A percentile compares a stretch with the other conserved stretches of the same genome.
phyloP scores from a whole-genome alignment of 2,329 filamentous ascomycete genomes.

The Aureobasidium sp. region DNA sequence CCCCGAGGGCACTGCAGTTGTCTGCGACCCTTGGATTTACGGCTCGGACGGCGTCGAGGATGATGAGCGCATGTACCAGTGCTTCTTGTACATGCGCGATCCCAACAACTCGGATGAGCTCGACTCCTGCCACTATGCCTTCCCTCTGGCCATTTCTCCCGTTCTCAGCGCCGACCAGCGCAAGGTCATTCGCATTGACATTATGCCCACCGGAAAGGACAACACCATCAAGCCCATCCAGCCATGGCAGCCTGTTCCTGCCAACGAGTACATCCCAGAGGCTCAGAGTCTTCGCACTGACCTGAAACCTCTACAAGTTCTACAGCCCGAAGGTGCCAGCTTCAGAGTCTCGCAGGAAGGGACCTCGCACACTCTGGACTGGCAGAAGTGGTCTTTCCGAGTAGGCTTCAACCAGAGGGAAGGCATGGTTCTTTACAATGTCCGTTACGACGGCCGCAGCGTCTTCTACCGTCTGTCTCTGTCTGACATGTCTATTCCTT shows the following conservation, averaged over 20 bases:
- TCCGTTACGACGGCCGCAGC: slow-evolving; percentile 46
- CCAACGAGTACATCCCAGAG: slow-evolving; percentile 62
- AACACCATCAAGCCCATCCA: slow-evolving; percentile 48
- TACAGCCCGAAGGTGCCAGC: slow-evolving; percentile 59
- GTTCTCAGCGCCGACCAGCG: slow-evolving; percentile 57
- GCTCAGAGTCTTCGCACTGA: slow-evolving; percentile 54
- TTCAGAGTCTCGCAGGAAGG: slow-evolving; percentile 49
- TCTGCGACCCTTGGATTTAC: slow-evolving; percentile 65
- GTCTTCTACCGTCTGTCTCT: slow-evolving; percentile 61
- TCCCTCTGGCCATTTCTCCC: slow-evolving; percentile 60
- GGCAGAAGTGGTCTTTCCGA: slow-evolving; percentile 61
- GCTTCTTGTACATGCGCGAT: slow-evolving; percentile 61
- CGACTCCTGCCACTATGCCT: slow-evolving; percentile 64
- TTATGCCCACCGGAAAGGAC: slow-evolving; percentile 60
- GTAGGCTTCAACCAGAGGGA: slow-evolving; percentile 58
- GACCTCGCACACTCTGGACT: slow-evolving; percentile 50
- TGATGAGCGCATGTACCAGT: slow-evolving; percentile 50
- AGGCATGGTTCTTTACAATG: slow-evolving; percentile 61
- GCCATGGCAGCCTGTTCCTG: slow-evolving; percentile 52
- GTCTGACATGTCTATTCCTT: slow-evolving; percentile 60
- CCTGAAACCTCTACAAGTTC: slow-evolving; percentile 56
- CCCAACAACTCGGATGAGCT: slow-evolving; percentile 51
- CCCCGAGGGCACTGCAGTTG: slow-evolving; percentile 50
- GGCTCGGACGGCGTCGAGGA: slow-evolving; percentile 43
- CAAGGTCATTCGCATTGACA: slow-evolving; percentile 62